Percentiles rank a stretch among this genome's conserved stretches.
phyloP scores from a whole-genome alignment of 83 land plant genomes.

The Picea abies region DNA sequence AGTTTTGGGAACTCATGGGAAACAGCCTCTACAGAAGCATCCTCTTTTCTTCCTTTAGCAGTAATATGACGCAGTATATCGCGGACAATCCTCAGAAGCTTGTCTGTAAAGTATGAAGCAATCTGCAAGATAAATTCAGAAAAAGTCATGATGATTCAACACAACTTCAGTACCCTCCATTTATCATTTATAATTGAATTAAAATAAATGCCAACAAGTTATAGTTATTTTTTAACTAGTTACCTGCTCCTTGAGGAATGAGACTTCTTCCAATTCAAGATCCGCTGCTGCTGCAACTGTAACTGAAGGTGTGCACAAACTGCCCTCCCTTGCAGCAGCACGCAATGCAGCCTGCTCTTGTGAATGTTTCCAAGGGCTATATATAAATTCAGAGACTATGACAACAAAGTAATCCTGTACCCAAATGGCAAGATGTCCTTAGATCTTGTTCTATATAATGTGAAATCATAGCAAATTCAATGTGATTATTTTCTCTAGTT shows the following conservation, averaged over 20 bases:
- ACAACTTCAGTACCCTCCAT: not conserved
- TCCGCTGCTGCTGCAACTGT: constrained; percentile 77
- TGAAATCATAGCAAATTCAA: not conserved
- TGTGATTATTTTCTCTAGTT: too few species aligned
- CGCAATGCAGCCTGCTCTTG: constrained; percentile 65
- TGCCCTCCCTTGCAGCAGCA: constrained; percentile 35
- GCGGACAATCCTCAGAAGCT: constrained; percentile 74
- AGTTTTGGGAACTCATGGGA: constrained; percentile 37
- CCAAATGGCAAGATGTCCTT: not conserved
- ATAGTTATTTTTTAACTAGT: not conserved
- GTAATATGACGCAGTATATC: constrained; percentile 68
- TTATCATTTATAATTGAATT: not conserved
- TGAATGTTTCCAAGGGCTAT: constrained; percentile 87
- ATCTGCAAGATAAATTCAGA: constrained; percentile 58
- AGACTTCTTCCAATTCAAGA: constrained; percentile 52
- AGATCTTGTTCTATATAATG: not conserved
- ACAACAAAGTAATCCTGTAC: constrained; percentile 85
- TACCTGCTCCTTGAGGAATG: constrained; percentile 84
- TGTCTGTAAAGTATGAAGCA: constrained; percentile 79
- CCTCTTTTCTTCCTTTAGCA: constrained; percentile 40
- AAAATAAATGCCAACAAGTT: not conserved
- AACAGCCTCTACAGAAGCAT: constrained; percentile 28
- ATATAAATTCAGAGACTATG: constrained; percentile 86
- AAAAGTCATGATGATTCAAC: not conserved
- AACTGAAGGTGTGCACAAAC: constrained; percentile 82